Percentiles rank a stretch among this genome's conserved stretches.
phyloP scores from a whole-genome alignment of 2,329 filamentous ascomycete species.

The Botrytis medusae region DNA sequence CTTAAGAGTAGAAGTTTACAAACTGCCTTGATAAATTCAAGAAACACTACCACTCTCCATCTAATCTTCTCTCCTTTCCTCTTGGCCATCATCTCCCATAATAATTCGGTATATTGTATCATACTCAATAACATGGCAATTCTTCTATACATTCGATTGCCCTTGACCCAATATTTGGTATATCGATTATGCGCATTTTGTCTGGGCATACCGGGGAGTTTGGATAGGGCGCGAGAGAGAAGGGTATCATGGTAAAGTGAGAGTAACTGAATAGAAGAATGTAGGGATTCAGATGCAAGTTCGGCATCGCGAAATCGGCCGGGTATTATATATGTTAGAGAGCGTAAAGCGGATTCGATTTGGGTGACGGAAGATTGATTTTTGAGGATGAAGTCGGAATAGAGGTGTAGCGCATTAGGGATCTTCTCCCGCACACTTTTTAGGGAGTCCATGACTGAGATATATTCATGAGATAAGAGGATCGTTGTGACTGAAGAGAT shows the following conservation, averaged over 20 bases:
- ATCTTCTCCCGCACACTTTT: conserved; percentile 32
- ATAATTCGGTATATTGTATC: conserved; percentile 88
- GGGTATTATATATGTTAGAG: conserved; percentile 93
- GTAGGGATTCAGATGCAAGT: conserved; percentile 87
- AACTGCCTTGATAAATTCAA: conserved; percentile 84
- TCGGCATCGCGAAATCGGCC: conserved; percentile 90
- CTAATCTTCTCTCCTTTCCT: conserved; percentile 77
- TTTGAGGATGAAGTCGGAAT: conserved; percentile 89
- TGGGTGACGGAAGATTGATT: conserved; percentile 92
- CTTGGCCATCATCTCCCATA: conserved; percentile 98
- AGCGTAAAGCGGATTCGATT: conserved; percentile 90
- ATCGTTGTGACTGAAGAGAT: neutral
- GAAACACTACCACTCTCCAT: conserved; percentile 82
- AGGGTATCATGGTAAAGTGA: conserved; percentile 91
- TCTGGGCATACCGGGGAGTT: conserved; percentile 52
- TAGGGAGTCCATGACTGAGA: conserved; percentile 23
- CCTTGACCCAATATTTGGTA: conserved; percentile 64
- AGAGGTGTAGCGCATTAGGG: conserved; percentile 58
- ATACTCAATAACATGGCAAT: conserved; percentile 82
- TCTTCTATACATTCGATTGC: conserved; percentile 70
- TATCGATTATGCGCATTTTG: conserved; percentile 60
- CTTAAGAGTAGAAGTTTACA: conserved; percentile 79
- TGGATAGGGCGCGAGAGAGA: conserved; percentile 64
- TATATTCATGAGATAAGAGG: neutral
- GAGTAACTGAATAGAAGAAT: conserved; percentile 85